phyloP scores from a whole-genome alignment of 257 asterid genomes.

The Voacanga thouarsii region DNA sequence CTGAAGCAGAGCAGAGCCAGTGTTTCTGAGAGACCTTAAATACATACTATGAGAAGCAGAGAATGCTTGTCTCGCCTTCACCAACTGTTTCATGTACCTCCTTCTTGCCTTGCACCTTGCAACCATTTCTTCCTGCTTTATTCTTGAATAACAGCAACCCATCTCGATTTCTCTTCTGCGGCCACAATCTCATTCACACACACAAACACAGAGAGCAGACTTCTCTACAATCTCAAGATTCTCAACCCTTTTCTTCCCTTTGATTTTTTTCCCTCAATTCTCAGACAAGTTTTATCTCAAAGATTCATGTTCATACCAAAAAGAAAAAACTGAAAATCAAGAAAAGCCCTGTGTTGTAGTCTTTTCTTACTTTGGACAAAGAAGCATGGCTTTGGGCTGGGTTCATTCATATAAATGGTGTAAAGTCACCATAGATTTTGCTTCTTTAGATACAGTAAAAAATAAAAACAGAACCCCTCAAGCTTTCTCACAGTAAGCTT shows the following conservation, averaged over 20 bases:
- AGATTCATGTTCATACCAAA: not conserved
- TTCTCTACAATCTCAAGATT: not conserved
- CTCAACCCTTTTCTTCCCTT: not conserved
- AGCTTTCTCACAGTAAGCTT: not conserved
- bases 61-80: conserved; percentile 79
- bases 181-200: conserved; percentile 3
- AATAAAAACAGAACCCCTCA: not conserved
- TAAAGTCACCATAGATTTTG: not conserved
- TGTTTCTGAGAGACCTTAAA: conserved; percentile 66
- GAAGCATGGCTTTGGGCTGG: conserved; percentile 10
- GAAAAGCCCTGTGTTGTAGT: conserved; percentile 3
- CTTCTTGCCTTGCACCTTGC: conserved; percentile 84
- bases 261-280: not conserved
- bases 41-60: conserved; percentile 86
- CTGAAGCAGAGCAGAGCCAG: conserved; percentile 81
- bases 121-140: conserved; percentile 77
- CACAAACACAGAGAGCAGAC: conserved; percentile 1
- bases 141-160: conserved; percentile 92
- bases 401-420: conserved; percentile 1
- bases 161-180: conserved; percentile 26
- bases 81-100: conserved; percentile 88
- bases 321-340: conserved; percentile 16
- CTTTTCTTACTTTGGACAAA: conserved; percentile 1
- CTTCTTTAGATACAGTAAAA: no score
- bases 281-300: not conserved